Conservation (phyloP, 2,329 filamentous ascomycete genomes). For the Phyllachora maydis region DNA sequence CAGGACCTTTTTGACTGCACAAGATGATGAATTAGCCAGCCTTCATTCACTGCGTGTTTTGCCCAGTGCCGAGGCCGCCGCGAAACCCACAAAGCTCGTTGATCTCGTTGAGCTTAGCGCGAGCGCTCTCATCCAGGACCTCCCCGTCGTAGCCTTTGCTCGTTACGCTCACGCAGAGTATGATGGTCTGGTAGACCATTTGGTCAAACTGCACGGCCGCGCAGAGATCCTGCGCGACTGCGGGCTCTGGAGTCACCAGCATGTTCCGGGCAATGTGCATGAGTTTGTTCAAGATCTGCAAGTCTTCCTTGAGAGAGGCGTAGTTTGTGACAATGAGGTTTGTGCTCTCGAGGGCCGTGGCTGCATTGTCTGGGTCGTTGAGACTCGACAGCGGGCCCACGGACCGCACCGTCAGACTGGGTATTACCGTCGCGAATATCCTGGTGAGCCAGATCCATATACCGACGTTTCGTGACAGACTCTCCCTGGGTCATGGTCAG, state of each 20-base stretch:
- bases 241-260: constrained; percentile 40
- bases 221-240: constrained; percentile 44
- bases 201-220: constrained; percentile 43
- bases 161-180: constrained; percentile 44
- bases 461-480: constrained; percentile 38
- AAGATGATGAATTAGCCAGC: constrained; percentile 5
- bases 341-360: constrained; percentile 40
- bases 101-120: constrained; percentile 37
- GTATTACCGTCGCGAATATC: constrained; percentile 39
- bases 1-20: constrained; percentile 40
- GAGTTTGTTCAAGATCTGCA: constrained; percentile 42
- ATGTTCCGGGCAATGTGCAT: constrained; percentile 47
- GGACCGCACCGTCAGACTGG: constrained; percentile 36
- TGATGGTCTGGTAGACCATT: constrained; percentile 44
- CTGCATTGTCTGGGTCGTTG: constrained; percentile 30
- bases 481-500: constrained; percentile 20
- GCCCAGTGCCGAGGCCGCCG: not conserved
- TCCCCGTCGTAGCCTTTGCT: constrained; percentile 48
- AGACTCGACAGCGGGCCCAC: constrained; percentile 31
- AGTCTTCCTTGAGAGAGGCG: constrained; percentile 35
- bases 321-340: constrained; percentile 43
- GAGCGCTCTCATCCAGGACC: constrained; percentile 34
- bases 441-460: constrained; percentile 45
- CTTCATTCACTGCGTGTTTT: not conserved
- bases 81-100: constrained; percentile 36